A percentile compares a stretch with the other conserved stretches of the same genome.
Conservation (phyloP, 139 green algal genomes). For the Volvox africanus region DNA sequence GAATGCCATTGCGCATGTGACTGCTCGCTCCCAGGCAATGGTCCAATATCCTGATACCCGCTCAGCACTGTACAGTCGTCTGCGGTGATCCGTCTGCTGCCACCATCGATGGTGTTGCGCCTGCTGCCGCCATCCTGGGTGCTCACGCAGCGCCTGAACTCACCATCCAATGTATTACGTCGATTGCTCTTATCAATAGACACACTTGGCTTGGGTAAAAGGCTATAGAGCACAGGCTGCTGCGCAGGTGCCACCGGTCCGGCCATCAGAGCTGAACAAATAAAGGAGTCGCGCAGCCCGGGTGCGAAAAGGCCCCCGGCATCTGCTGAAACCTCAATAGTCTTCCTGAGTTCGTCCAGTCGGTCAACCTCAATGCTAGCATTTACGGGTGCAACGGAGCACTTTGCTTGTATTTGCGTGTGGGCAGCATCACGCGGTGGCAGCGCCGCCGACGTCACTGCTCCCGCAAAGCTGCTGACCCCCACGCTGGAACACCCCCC, state of each 20-base stretch:
- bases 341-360: background rate
- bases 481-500: background rate
- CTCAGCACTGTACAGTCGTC: background rate
- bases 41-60: background rate
- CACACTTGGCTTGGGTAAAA: background rate
- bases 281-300: background rate
- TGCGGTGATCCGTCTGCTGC: background rate
- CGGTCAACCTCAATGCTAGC: background rate
- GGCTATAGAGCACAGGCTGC: conserved; percentile 29
- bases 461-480: background rate
- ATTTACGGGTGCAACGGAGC: background rate
- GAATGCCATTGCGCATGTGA: background rate
- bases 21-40: background rate
- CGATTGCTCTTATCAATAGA: background rate
- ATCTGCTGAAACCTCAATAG: background rate
- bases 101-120: background rate
- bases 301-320: background rate
- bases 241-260: background rate
- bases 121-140: background rate
- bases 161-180: background rate
- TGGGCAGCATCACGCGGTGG: background rate
- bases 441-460: background rate
- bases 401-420: background rate
- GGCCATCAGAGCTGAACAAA: conserved; percentile 3
- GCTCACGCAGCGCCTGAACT: background rate